These are phyloP conservation scores for Gnetum montanum DNA, from an alignment of 75 land plant genomes.

Conservation along the genomic window DNA sequence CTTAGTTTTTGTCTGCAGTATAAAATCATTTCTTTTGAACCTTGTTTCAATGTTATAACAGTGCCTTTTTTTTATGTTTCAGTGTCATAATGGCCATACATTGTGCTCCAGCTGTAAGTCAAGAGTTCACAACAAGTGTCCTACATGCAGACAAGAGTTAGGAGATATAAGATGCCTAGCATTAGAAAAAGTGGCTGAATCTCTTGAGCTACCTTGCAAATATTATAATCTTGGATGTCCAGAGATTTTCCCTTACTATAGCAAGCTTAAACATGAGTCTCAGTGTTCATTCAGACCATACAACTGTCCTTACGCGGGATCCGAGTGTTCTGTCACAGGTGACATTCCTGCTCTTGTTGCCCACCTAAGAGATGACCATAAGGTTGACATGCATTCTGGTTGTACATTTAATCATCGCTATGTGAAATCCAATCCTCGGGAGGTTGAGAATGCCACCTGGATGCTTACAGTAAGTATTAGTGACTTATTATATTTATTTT, in stretches of 20 bases:
- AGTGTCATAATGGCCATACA: constrained; percentile 48
- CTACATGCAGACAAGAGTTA: constrained; percentile 71
- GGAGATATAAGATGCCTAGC: constrained; percentile 58
- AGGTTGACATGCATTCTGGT: constrained; percentile 52
- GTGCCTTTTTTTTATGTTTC: too few relatives aligned
- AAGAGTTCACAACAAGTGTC: constrained; percentile 64
- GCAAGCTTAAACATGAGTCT: constrained; percentile 47
- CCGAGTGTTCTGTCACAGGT: constrained; percentile 45
- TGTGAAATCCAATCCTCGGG: constrained; percentile 50
- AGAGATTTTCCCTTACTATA: constrained; percentile 53
- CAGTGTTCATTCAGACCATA: constrained; percentile 45
- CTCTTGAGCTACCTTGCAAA: constrained; percentile 44
- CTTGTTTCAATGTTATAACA: too few relatives aligned
- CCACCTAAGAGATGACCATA: constrained; percentile 51
- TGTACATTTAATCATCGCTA: constrained; percentile 52
- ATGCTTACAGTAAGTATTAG: constrained; percentile 43
- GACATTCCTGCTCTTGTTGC: constrained; percentile 39
- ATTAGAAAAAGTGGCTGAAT: constrained; percentile 44
- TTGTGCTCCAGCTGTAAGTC: constrained; percentile 60
- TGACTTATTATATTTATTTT: constrained; percentile 80
- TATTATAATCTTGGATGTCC: constrained; percentile 36
- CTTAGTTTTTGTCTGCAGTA: too few relatives aligned
- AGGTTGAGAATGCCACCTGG: constrained; percentile 61
- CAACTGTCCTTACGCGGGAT: constrained; percentile 58
- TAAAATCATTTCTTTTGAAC: too few relatives aligned